Evolutionary conservation across 2,329 filamentous ascomycete species (phyloP), one percentile per base, ranked within the genome.

Genomic region (Mollisiaceae sp.): DNA sequence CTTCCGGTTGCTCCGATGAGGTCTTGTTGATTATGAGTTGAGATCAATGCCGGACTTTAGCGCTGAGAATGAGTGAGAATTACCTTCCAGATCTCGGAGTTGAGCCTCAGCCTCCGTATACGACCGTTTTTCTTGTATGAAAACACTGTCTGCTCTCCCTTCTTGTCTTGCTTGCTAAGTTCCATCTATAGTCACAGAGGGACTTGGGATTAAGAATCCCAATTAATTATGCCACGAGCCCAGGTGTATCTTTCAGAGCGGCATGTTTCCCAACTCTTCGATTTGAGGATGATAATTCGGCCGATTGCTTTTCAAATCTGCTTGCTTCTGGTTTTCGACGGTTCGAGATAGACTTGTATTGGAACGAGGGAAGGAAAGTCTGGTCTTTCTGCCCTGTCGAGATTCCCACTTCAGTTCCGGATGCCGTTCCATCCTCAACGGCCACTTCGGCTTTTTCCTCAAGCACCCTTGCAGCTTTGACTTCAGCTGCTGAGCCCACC

Each of bases 361-460:
- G 88, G 88, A 87, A 89, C 68, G 72, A 81, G 27, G 79, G 77
- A 36, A 80, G 82, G 35, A 76, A 76, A 38, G 73, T 79, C 47
- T 90, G 88, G 86, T 85, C 80, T 59, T 80, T 90, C 20, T 91
- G 88, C 73, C 88, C 88, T 0, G 85, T 85, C 2, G 75, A 82
- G 55, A 78, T 87, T 60, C 82, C 83, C 41, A 68, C 54, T 20
- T 64, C 61, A 12, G 56, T 67, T 24, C 56, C 71, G 35, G 71
- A 71, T 62, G 67, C 66, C 36, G 58, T 68, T 5, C 65, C 73
- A 14, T 66, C 66, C 32, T 70, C 73, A 22, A 62, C 59, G 6
- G 15, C 59, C 20, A 70, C 75, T 2, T 70, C 71, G 12, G 65
- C 72, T 22, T 72, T 74, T 18, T 74, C 71, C 18, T 65, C 67